phyloP scores from a whole-genome alignment of 306 rosid genomes.

The Quercus engelmannii region DNA sequence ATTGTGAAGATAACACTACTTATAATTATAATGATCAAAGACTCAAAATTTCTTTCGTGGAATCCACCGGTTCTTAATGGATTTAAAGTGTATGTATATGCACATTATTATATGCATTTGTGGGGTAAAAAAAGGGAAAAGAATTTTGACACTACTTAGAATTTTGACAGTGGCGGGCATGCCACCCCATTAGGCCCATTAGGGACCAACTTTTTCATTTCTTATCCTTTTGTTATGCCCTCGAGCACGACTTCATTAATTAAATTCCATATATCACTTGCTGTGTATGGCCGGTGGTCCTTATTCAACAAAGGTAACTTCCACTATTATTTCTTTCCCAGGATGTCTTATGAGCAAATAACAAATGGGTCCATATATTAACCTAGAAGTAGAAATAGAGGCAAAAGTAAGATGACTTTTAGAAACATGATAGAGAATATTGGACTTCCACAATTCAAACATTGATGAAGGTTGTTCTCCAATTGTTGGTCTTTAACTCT shows the following conservation, averaged over 20 bases:
- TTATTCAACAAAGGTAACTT: too few relatives aligned
- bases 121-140: conserved; percentile 17
- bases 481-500: too few relatives aligned
- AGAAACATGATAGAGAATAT: too few relatives aligned
- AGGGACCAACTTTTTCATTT: not conserved
- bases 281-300: too few relatives aligned
- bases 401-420: too few relatives aligned
- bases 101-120: not conserved
- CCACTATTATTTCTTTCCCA: too few relatives aligned
- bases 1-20: too few relatives aligned
- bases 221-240: not conserved
- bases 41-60: conserved; percentile 15
- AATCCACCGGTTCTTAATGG: conserved; percentile 22
- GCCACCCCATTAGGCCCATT: conserved; percentile 1
- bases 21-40: not conserved
- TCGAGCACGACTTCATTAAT: not conserved
- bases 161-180: not conserved
- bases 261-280: not conserved
- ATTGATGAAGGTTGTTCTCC: too few relatives aligned
- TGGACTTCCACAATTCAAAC: too few relatives aligned
- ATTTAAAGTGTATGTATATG: not conserved
- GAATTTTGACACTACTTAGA: not conserved
- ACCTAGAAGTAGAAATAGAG: too few relatives aligned
- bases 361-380: too few relatives aligned
- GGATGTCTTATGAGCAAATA: too few relatives aligned